Percentiles rank a stretch among this genome's conserved stretches.
phyloP scores from a whole-genome alignment of 345 rosid genomes.

The Tarenaya hassleriana region DNA sequence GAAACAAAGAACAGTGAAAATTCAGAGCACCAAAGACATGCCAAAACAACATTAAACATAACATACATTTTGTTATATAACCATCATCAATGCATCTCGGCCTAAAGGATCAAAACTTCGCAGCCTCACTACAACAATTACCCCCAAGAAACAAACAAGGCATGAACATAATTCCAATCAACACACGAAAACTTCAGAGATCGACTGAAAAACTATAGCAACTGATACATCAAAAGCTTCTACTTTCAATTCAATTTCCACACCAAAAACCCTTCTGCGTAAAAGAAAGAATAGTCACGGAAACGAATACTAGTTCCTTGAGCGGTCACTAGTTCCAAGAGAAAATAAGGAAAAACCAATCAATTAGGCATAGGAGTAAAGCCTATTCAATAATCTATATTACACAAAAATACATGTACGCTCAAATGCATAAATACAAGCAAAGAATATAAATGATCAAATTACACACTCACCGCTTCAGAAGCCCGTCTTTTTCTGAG shows the following conservation, averaged over 20 bases:
- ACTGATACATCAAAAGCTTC: not conserved
- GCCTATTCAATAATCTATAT: not conserved
- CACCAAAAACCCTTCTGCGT: not conserved
- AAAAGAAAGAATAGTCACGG: not conserved
- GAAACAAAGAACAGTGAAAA: too few relatives aligned
- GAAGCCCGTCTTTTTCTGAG: conserved; percentile 63
- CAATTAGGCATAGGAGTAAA: not conserved
- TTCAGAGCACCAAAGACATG: too few relatives aligned
- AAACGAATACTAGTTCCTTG: not conserved
- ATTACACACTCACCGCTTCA: conserved; percentile 61
- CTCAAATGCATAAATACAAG: conserved; percentile 9
- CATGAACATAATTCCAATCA: not conserved
- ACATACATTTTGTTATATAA: too few relatives aligned
- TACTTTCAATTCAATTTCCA: not conserved
- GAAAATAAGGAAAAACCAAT: conserved; percentile 1
- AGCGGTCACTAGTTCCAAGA: not conserved
- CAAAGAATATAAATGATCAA: conserved; percentile 7
- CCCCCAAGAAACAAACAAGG: not conserved
- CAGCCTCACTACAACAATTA: not conserved
- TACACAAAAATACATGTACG: not conserved
- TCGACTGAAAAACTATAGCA: not conserved
- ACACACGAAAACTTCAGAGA: not conserved
- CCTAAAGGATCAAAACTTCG: conserved; percentile 6
- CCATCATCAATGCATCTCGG: too few relatives aligned
- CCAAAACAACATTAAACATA: too few relatives aligned